Evolutionary conservation across 164 flowering plant species (phyloP).

Genomic region (Umbellularia californica): DNA sequence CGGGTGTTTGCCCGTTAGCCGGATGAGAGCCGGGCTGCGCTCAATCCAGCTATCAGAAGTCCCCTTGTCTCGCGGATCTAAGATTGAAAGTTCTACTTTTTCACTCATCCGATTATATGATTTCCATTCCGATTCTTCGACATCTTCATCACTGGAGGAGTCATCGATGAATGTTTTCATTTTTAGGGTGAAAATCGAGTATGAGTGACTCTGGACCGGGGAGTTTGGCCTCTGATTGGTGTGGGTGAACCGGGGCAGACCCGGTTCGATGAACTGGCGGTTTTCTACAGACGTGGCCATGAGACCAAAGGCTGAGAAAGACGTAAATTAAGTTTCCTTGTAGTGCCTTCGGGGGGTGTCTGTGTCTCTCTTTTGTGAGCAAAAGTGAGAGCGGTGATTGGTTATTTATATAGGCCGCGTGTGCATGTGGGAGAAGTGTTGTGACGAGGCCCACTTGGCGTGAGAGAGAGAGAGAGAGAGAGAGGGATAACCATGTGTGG

Average conservation of each 20-base stretch:
- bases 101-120: slow-evolving; percentile 10
- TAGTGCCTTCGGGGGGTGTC: no score
- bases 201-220: slow-evolving; percentile 24
- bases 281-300: slow-evolving; percentile 82
- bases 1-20: slow-evolving; percentile 95
- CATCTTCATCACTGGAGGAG: slow-evolving; percentile 30
- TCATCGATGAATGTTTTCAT: slow-evolving; percentile 6
- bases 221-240: slow-evolving; percentile 31
- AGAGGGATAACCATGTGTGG: no score
- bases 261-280: slow-evolving; percentile 47
- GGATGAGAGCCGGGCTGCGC: slow-evolving; percentile 69
- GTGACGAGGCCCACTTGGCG: neutral
- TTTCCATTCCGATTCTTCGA: slow-evolving; percentile 8
- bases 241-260: slow-evolving; percentile 30
- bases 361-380: neutral
- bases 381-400: neutral
- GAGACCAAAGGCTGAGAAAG: neutral
- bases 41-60: slow-evolving; percentile 81
- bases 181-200: slow-evolving; percentile 3
- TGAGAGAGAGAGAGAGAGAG: no score
- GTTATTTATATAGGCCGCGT: slow-evolving; percentile 2
- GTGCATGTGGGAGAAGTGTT: neutral
- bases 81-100: slow-evolving; percentile 53
- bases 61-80: slow-evolving; percentile 56
- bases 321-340: neutral